A percentile compares a stretch with the other conserved stretches of the same genome.
Conservation (phyloP, 495 filamentous ascomycete genomes). For the Annulohypoxylon nitens region DNA sequence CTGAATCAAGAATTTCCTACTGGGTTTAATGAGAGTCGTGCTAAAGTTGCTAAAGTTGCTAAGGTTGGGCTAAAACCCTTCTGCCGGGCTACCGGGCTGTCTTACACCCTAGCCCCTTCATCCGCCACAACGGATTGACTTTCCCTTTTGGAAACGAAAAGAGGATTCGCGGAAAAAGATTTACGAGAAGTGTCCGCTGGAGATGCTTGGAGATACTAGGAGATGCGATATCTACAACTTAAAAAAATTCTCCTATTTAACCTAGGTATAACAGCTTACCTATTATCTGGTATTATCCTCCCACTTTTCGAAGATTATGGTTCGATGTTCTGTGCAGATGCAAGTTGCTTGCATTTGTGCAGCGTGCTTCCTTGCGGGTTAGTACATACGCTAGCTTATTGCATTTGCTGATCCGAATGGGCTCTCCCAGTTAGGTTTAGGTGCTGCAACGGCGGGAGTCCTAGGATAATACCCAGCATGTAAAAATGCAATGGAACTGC, state of each 20-base stretch:
- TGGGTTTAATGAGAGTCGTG: constrained; percentile 19
- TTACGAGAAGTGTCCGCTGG: constrained; percentile 14
- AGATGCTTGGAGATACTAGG: neutral
- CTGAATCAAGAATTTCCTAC: constrained; percentile 20
- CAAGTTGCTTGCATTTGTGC: constrained; percentile 34
- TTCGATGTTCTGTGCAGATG: constrained; percentile 41
- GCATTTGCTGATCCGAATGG: constrained; percentile 36
- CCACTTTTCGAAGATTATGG: constrained; percentile 29
- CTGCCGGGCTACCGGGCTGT: constrained; percentile 32
- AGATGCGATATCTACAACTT: constrained; percentile 10
- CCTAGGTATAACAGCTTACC: constrained; percentile 22
- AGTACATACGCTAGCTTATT: constrained; percentile 10
- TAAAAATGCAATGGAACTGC: constrained; percentile 45
- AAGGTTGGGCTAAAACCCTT: constrained; percentile 8
- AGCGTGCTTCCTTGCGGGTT: constrained; percentile 21
- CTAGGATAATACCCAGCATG: neutral
- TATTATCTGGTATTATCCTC: constrained; percentile 6
- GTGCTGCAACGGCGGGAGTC: constrained; percentile 42
- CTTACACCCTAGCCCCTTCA: constrained; percentile 26
- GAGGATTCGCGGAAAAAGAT: constrained; percentile 20
- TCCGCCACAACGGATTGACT: constrained; percentile 31
- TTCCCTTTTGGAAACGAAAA: constrained; percentile 36
- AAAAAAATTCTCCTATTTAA: constrained; percentile 28
- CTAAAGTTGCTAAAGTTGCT: neutral
- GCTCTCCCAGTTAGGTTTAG: constrained; percentile 14